These are phyloP conservation scores for Aleurites moluccanus DNA, from an alignment of 441 rosid genomes.

Conservation along the genomic window DNA sequence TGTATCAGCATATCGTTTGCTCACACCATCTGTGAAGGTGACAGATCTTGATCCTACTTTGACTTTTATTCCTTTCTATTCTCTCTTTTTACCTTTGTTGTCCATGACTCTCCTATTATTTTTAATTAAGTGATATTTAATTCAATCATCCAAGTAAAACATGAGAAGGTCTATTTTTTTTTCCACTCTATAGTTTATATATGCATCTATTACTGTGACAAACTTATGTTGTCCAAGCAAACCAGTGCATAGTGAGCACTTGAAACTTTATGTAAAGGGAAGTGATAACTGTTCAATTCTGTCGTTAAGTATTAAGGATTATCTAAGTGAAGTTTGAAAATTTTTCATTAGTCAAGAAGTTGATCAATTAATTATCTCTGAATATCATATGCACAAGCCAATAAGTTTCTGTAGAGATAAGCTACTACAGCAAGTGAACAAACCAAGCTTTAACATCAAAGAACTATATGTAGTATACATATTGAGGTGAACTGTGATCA, in stretches of 20 bases:
- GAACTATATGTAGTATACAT: too few relatives aligned
- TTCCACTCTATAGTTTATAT: not conserved
- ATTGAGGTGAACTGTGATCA: not conserved
- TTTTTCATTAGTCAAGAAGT: not conserved
- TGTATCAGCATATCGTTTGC: constrained; percentile 63
- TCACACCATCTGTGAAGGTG: constrained; percentile 96
- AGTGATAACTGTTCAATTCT: not conserved
- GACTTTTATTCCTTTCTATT: not conserved
- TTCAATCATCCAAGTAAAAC: not conserved
- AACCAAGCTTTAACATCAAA: not conserved
- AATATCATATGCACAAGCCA: not conserved
- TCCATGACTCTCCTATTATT: not conserved
- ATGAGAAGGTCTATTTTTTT: not conserved
- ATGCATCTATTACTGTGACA: not conserved
- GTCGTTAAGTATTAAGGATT: not conserved
- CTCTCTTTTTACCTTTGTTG: not conserved
- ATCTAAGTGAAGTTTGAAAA: not conserved
- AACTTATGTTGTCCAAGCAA: not conserved
- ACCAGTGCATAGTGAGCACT: not conserved
- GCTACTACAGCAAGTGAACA: not conserved
- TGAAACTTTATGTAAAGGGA: not conserved
- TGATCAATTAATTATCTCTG: not conserved
- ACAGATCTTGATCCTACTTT: not conserved
- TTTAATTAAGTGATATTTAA: not conserved
- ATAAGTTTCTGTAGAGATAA: too few relatives aligned